Evolutionary conservation across 1,284 basidiomycete species (phyloP), one percentile per base, ranked within the genome.

Genomic region (Sphagnurus paluster): DNA sequence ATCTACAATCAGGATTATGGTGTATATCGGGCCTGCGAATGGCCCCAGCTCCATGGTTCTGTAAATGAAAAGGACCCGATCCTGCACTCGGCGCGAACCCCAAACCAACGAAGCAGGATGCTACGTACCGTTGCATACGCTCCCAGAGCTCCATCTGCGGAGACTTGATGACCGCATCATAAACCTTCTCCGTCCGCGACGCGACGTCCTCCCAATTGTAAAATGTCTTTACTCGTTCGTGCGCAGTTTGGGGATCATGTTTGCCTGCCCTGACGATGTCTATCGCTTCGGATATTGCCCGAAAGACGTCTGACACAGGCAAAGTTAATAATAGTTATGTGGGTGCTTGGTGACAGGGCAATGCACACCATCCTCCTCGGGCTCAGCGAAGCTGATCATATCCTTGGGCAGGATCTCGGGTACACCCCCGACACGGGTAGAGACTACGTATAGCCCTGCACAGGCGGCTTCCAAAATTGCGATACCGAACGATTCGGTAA

Each of bases 401-500:
- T 94, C 89, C 38, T 84, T 74, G 0, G 97, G 97, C 14, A 99
- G 71, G 46, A 98, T 89, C 67, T 99, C 97, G 0, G 97, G 94
- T 0, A 98, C 89, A 2, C 97, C 96, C 0, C 97, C 96, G 0
- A 99, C 96, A 25, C 85, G 80, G 0, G 96, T 99, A 13, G 88
- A 87, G 26, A 99, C 97, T 29, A 98, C 90, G 60, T 97, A 96
- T 7, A 99, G 74, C 0, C 97, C 97, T 0, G 92, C 83, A 55
- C 90, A 95, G 0, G 97, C 97, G 0, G 97, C 97, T 72, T 99
- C 97, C 39, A 99, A 79, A 55, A 97, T 93, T 6, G 90, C 89
- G 53, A 96, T 99, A 0, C 97, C 96, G 59, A 99, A 99, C 0
- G 97, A 83, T 65, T 99, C 96, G 0, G 96, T 99, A 16, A 99